Percentiles rank a stretch among this genome's conserved stretches.
Conservation (phyloP, 2,329 filamentous ascomycete genomes). For the Fusarium citri region DNA sequence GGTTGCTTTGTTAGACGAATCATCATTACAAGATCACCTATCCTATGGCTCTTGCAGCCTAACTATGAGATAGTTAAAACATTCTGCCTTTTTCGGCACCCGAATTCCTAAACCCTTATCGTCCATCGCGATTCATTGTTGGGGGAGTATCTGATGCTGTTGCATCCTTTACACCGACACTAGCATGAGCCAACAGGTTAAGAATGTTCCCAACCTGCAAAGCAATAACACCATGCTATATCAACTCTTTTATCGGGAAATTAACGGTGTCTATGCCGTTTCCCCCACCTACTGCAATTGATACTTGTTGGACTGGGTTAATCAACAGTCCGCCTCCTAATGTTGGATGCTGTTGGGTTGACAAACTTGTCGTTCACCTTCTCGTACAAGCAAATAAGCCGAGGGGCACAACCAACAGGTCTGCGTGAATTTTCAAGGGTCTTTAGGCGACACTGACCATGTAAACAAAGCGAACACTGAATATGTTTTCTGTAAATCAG, state of each 20-base stretch:
- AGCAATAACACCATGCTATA: conserved; percentile 4
- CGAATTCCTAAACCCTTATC: not conserved
- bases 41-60: not conserved
- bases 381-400: conserved; percentile 1
- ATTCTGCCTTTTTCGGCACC: not conserved
- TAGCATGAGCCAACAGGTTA: not conserved
- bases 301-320: conserved; percentile 22
- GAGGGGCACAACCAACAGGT: conserved; percentile 17
- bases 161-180: conserved; percentile 1
- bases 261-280: not conserved
- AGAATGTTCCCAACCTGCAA: not conserved
- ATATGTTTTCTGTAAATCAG: conserved; percentile 30
- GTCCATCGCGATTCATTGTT: not conserved
- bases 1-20: not conserved
- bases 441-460: not conserved
- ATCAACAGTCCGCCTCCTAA: conserved; percentile 5
- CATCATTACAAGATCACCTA: not conserved
- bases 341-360: conserved; percentile 25
- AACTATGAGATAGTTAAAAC: not conserved
- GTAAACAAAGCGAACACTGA: not conserved
- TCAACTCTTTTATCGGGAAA: not conserved
- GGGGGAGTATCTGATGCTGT: not conserved
- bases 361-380: conserved; percentile 5
- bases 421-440: conserved; percentile 9
- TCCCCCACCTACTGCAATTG: not conserved